A percentile compares a stretch with the other conserved stretches of the same genome.
Conservation (phyloP, 225 moss, liverwort and hornwort genomes). For the Bryum argenteum region DNA sequence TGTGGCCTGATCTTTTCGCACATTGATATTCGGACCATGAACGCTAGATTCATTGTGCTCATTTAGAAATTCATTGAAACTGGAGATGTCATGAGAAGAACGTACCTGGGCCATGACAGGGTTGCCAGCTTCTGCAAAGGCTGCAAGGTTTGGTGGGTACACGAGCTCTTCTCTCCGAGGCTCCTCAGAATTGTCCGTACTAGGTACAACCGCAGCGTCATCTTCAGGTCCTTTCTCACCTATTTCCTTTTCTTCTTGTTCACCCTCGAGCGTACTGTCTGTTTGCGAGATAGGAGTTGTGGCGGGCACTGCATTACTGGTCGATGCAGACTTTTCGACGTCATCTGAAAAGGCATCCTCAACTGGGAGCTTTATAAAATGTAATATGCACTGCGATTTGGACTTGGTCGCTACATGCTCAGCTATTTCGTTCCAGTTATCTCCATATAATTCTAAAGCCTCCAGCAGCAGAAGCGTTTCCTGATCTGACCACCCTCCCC, state of each 20-base stretch:
- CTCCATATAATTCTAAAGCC: constrained; percentile 90
- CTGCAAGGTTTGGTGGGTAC: constrained; percentile 60
- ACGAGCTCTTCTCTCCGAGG: constrained; percentile 53
- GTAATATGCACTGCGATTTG: constrained; percentile 92
- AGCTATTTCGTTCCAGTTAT: constrained; percentile 98
- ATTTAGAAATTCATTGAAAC: constrained; percentile 1
- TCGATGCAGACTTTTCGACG: constrained; percentile 50
- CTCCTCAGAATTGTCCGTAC: constrained; percentile 40
- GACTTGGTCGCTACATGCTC: constrained; percentile 99
- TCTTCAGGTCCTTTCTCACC: constrained; percentile 43
- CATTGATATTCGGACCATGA: neutral
- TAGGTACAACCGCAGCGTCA: constrained; percentile 33
- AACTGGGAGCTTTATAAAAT: constrained; percentile 89
- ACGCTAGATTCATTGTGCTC: neutral
- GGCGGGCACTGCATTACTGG: constrained; percentile 38
- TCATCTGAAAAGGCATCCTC: constrained; percentile 91
- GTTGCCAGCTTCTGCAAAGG: constrained; percentile 97
- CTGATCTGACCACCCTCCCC: constrained; percentile 98
- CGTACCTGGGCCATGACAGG: constrained; percentile 98
- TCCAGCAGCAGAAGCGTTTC: constrained; percentile 94
- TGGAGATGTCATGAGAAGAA: constrained; percentile 3
- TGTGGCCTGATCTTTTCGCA: neutral
- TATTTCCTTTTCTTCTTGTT: constrained; percentile 41
- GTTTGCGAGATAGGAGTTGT: constrained; percentile 41
- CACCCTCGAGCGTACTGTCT: constrained; percentile 36